Conservation (phyloP, 108 stramenopile species). For the Asterionellopsis glacialis region DNA sequence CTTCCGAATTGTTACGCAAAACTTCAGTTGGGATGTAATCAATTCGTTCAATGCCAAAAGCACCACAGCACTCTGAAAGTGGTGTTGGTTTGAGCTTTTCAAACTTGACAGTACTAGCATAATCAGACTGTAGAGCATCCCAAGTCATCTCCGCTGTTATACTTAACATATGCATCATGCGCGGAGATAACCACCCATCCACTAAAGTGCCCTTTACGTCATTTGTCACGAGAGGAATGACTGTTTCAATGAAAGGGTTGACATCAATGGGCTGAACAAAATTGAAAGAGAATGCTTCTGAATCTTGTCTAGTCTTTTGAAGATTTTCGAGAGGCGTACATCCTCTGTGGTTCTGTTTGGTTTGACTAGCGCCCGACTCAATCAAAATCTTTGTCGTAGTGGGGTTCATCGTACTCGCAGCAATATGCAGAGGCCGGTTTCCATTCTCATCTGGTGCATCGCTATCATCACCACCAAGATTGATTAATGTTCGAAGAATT, state of each 20-base stretch:
- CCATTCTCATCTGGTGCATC: neutral
- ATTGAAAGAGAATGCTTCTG: no score
- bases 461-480: neutral
- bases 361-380: no score
- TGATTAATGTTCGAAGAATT: neutral
- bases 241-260: no score
- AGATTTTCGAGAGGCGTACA: no score
- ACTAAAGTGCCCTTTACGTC: neutral
- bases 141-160: neutral
- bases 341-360: no score
- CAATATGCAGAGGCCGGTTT: neutral
- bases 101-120: neutral
- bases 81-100: neutral
- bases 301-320: no score
- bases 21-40: slow-evolving; percentile 2
- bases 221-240: neutral
- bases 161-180: neutral
- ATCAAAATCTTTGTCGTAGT: neutral
- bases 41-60: neutral
- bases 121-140: neutral
- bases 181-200: slow-evolving; percentile 2
- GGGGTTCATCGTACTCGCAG: neutral
- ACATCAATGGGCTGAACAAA: no score
- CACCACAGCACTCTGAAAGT: slow-evolving; percentile 1
- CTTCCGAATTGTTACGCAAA: neutral